Conservation (phyloP, 1,284 basidiomycete species). For the Cryptococcus wingfieldii region DNA sequence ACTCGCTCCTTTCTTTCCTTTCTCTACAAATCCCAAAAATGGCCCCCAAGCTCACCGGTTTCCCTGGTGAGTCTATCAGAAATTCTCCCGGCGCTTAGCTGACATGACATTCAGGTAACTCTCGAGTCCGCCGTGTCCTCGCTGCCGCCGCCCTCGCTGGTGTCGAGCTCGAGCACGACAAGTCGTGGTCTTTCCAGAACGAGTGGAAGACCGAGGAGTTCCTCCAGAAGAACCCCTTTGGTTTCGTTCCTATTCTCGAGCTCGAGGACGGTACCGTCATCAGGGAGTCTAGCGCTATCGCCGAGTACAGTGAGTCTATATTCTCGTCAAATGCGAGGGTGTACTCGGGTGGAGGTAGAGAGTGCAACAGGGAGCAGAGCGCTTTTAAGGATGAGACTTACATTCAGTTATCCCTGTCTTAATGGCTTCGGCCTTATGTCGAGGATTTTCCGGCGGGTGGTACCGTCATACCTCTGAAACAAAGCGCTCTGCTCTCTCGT, state of each 20-base stretch:
- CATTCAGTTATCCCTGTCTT: constrained; percentile 63
- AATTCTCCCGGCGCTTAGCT: neutral
- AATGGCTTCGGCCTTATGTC: constrained; percentile 60
- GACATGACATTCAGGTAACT: constrained; percentile 34
- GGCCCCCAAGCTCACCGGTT: constrained; percentile 34
- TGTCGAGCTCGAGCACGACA: constrained; percentile 63
- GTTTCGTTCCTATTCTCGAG: constrained; percentile 75
- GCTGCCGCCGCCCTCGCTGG: constrained; percentile 69
- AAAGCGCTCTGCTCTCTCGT: constrained; percentile 2
- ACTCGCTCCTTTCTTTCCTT: neutral
- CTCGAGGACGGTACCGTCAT: constrained; percentile 69
- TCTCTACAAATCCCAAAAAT: constrained; percentile 25
- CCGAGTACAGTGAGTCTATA: constrained; percentile 76
- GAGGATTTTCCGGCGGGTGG: constrained; percentile 56
- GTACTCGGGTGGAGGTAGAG: neutral
- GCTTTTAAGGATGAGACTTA: constrained; percentile 47
- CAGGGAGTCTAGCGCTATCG: constrained; percentile 74
- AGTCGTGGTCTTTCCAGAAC: constrained; percentile 56
- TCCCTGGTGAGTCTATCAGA: constrained; percentile 15
- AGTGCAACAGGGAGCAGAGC: neutral
- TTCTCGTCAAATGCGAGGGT: neutral
- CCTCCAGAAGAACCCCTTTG: constrained; percentile 72
- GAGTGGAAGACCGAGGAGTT: constrained; percentile 69
- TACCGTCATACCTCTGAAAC: constrained; percentile 50
- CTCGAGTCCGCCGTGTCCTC: constrained; percentile 57